Evolutionary conservation across 108 stramenopile genomes (phyloP).

Genomic region (Thalassiosira profunda): DNA sequence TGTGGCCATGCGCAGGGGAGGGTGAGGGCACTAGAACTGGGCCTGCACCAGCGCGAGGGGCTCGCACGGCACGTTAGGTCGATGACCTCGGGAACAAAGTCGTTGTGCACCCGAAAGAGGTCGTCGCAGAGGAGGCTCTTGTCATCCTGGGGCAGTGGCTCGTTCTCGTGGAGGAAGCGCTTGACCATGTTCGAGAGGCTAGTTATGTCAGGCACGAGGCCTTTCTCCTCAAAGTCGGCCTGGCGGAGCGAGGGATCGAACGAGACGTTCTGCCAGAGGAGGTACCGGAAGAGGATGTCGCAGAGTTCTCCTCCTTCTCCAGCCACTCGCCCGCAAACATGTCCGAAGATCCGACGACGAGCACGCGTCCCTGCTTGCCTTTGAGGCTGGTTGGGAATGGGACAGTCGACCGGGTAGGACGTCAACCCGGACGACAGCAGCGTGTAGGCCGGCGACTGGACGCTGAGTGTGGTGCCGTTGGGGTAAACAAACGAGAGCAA

Average conservation of each 20-base stretch:
- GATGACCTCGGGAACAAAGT: conserved; percentile 77
- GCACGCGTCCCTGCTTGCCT: conserved; percentile 62
- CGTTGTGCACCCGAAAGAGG: conserved; percentile 68
- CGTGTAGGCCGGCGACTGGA: conserved; percentile 59
- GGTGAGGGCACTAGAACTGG: conserved; percentile 84
- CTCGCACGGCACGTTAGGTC: conserved; percentile 79
- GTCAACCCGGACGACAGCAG: conserved; percentile 78
- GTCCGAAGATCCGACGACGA: conserved; percentile 73
- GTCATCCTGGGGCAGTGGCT: conserved; percentile 79
- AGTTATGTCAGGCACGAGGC: conserved; percentile 73
- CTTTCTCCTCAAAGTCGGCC: conserved; percentile 57
- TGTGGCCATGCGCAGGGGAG: conserved; percentile 71
- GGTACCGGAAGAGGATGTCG: conserved; percentile 62
- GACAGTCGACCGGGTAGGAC: conserved; percentile 84
- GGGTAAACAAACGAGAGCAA: conserved; percentile 79
- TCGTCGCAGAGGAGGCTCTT: conserved; percentile 72
- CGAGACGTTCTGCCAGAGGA: conserved; percentile 27
- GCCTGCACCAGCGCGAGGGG: conserved; percentile 76
- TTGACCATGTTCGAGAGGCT: conserved; percentile 68
- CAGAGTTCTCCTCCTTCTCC: conserved; percentile 84
- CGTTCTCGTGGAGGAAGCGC: conserved; percentile 76
- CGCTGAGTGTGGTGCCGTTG: conserved; percentile 76
- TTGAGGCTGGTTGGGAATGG: conserved; percentile 74
- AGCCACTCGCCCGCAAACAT: conserved; percentile 83
- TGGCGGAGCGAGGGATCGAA: conserved; percentile 42